Percentiles rank a stretch among this genome's conserved stretches.
Conservation (phyloP, 495 filamentous ascomycete genomes). For the Gamarada debralockiae region DNA sequence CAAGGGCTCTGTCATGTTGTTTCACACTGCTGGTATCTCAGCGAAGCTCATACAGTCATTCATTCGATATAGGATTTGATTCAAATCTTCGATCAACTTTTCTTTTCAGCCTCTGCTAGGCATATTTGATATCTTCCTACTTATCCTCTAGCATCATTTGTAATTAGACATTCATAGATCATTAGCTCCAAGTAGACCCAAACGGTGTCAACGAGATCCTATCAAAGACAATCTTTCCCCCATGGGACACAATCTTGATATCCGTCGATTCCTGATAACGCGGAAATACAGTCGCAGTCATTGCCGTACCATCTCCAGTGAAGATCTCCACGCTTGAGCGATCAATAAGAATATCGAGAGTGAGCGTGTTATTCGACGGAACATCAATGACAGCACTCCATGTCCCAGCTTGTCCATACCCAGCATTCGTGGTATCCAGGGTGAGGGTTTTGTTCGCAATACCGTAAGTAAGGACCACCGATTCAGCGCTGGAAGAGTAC, state of each 20-base stretch:
- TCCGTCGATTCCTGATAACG: constrained; percentile 13
- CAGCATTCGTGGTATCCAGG: constrained; percentile 18
- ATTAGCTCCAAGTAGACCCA: constrained; percentile 5
- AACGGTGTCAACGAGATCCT: constrained; percentile 11
- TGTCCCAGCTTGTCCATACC: constrained; percentile 18
- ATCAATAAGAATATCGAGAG: constrained; percentile 16
- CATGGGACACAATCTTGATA: constrained; percentile 5
- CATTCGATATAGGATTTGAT: too few species aligned
- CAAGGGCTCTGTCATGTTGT: too few species aligned
- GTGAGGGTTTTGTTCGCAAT: constrained; percentile 9
- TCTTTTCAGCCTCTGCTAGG: too few species aligned
- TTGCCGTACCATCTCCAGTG: constrained; percentile 12
- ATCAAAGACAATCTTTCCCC: constrained; percentile 16
- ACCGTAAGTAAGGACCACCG: not conserved
- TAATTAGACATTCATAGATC: too few species aligned
- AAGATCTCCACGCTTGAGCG: constrained; percentile 17
- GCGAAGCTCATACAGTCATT: too few species aligned
- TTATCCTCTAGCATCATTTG: too few species aligned
- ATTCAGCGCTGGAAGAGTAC: constrained; percentile 5
- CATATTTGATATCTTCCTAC: too few species aligned
- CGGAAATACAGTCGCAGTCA: constrained; percentile 12
- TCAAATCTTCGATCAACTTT: too few species aligned
- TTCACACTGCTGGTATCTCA: too few species aligned
- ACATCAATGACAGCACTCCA: constrained; percentile 4
- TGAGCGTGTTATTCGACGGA: not conserved